Base-by-base conservation (phyloP, 2,329 filamentous ascomycete species). In the Aspergillus pseudotamarii region DNA sequence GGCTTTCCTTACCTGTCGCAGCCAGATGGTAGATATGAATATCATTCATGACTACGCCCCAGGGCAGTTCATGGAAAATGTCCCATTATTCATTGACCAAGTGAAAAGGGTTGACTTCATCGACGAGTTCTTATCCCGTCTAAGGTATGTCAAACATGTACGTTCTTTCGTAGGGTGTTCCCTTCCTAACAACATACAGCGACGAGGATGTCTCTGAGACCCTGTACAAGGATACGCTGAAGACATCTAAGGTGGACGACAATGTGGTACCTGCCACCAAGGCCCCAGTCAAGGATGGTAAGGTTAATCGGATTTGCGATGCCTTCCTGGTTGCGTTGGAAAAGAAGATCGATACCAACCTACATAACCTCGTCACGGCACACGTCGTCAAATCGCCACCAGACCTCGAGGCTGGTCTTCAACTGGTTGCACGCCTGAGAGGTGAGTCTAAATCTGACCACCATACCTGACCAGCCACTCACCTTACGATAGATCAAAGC, bases 21-120 rank as follows among this genome's bases (percentile, higher is more conserved):
- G 89, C 26, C 96, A 99, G 75, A 88, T 96, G 69, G 95, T 99
- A 0, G 95, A 99, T 73, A 94, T 98, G 91, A 99, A 99, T 73
- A 94, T 99, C 65, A 82, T 99, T 2, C 94, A 96, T 73, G 95
- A 99, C 73, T 92, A 98, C 78, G 88, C 89, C n/a, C 93, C 94
- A 0, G 84, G 89, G 43, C 91, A 96, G 69, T 97, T 99, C 74
- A 84, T 97, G 75, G 81, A 85, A 4, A 91, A 89, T 67, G 86
- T 97, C 12, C 83, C 84, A 0, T 78, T 91, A 0, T 96, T 99
- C 72, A 83, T 98, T 36, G 88, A 93, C 21, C 94, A 99, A 75
- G 84, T 99, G 46, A 88, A 90, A 69, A 93, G 92, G 66, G 83
- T 91, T 14, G 87, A 93, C 43, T 91, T 92, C 67, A 90, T 98